These are phyloP conservation scores for Ceratocystis ficicola DNA, from an alignment of 2,329 filamentous ascomycete genomes.

Conservation along the genomic window DNA sequence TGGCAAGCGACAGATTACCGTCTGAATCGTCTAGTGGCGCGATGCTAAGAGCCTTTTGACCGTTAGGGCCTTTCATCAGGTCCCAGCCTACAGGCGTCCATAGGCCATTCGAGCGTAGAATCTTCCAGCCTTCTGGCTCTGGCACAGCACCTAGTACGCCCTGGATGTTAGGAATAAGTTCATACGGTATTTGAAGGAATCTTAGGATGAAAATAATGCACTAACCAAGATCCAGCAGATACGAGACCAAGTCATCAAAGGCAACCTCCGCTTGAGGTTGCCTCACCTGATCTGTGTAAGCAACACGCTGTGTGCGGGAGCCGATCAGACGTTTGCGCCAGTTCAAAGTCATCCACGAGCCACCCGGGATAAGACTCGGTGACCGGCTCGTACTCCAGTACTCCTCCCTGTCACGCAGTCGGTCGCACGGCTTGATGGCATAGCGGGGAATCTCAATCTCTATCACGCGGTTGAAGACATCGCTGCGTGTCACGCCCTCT, in stretches of 20 bases:
- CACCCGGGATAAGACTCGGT: conserved; percentile 45
- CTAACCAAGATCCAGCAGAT: conserved; percentile 46
- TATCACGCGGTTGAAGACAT: conserved; percentile 53
- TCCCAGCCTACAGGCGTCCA: conserved; percentile 50
- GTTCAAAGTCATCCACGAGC: conserved; percentile 53
- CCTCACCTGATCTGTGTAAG: conserved; percentile 46
- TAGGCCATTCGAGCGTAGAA: conserved; percentile 44
- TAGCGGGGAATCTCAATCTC: conserved; percentile 55
- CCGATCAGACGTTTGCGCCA: conserved; percentile 53
- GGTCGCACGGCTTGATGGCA: conserved; percentile 48
- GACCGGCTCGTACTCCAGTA: conserved; percentile 47
- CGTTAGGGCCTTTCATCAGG: conserved; percentile 43
- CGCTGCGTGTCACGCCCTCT: conserved; percentile 48
- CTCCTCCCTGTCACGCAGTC: conserved; percentile 39
- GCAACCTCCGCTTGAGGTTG: conserved; percentile 42
- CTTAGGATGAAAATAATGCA: background rate
- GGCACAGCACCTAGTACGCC: conserved; percentile 38
- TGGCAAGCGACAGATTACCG: conserved; percentile 45
- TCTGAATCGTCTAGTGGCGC: conserved; percentile 48
- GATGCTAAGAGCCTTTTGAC: conserved; percentile 40
- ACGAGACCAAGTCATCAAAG: conserved; percentile 49
- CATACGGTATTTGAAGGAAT: too few species aligned
- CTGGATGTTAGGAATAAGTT: background rate
- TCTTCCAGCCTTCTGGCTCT: conserved; percentile 45
- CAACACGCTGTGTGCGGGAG: conserved; percentile 48